Percentiles rank a stretch among this genome's conserved stretches.
These are phyloP conservation scores for Torulaspora indica DNA, from an alignment of 805 yeast genomes.

Conservation along the genomic window DNA sequence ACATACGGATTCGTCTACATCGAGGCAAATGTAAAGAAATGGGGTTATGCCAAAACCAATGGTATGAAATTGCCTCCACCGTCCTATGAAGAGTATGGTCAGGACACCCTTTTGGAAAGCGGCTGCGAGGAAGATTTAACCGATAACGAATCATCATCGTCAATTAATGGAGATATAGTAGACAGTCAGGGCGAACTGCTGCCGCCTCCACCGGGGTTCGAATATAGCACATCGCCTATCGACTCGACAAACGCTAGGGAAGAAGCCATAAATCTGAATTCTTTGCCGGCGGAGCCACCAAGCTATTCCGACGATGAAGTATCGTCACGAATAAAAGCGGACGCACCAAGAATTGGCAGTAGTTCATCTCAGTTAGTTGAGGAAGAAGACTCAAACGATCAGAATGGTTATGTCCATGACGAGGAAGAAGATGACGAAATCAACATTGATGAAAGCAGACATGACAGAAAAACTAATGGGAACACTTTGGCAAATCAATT, in stretches of 20 bases:
- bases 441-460: constrained; percentile 5
- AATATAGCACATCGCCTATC: constrained; percentile 31
- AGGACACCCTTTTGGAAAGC: constrained; percentile 71
- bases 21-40: constrained; percentile 88
- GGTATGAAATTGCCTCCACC: constrained; percentile 94
- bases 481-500: constrained; percentile 18
- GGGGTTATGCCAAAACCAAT: constrained; percentile 91
- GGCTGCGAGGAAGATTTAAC: constrained; percentile 47
- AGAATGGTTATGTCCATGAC: constrained; percentile 6
- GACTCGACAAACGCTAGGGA: constrained; percentile 6
- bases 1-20: constrained; percentile 84
- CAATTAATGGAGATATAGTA: constrained; percentile 25
- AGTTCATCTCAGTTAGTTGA: constrained; percentile 4
- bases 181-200: constrained; percentile 30
- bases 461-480: constrained; percentile 9
- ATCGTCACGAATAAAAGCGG: constrained; percentile 1
- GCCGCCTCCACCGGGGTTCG: constrained; percentile 40
- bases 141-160: constrained; percentile 32
- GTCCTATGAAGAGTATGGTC: constrained; percentile 72
- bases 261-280: constrained; percentile 35
- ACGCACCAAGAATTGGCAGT: constrained; percentile 9
- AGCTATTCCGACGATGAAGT: constrained; percentile 31
- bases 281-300: constrained; percentile 40
- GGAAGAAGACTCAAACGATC: constrained; percentile 1
- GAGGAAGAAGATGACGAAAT: constrained; percentile 6